Evolutionary conservation across 352 stramenopile genomes (phyloP), one percentile per base, ranked within the genome.

Genomic region (Globisporangium iwayamae): DNA sequence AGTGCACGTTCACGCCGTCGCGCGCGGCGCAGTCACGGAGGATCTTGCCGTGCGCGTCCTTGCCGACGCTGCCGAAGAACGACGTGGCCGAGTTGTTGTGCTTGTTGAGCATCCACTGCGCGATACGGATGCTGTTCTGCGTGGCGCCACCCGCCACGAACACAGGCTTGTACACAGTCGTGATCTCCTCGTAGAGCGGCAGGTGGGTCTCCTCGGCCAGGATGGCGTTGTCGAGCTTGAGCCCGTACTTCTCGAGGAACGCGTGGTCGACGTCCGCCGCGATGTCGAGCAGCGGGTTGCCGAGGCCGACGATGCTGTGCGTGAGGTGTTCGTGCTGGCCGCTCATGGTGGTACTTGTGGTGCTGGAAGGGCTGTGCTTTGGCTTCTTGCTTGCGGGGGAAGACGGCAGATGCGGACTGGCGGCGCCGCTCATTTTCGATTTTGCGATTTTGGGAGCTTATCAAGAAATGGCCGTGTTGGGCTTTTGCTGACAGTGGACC

Each of bases 281-380:
- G 74, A 99, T 99, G 83, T 99, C 97, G 62, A 99, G 90, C 62
- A 99, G 81, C 59, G 98, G 98, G 79, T 99, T 99, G 70, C 98
- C 97, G 63, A 99, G 97, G 32, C 97, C 97, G 52, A 99, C 84
- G 67, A 94, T 93, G 67, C 77, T 74, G 67, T 83, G 75, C 58
- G 79, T 88, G 56, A 91, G 73, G 59, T 82, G 71, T 51, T 76
- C 69, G 69, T 87, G 73, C 47, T 74, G 54, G n/a, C 63, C 47
- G 36, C 63, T 73, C 39, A 61, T 56, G 47, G 53, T 71, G 41
- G 10, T 64, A 9, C 16, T 64, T 2, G 51, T 22, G 32, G 6
- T 60, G 36, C 32, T 36, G 18, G 7, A 3, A 25, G 52, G 18
- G 43, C 25, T 50, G 56, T 64, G 64, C 64, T 70, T 65, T 10